phyloP scores from a whole-genome alignment of 169 alveolate species.

The Cyclospora cayetanensis region DNA sequence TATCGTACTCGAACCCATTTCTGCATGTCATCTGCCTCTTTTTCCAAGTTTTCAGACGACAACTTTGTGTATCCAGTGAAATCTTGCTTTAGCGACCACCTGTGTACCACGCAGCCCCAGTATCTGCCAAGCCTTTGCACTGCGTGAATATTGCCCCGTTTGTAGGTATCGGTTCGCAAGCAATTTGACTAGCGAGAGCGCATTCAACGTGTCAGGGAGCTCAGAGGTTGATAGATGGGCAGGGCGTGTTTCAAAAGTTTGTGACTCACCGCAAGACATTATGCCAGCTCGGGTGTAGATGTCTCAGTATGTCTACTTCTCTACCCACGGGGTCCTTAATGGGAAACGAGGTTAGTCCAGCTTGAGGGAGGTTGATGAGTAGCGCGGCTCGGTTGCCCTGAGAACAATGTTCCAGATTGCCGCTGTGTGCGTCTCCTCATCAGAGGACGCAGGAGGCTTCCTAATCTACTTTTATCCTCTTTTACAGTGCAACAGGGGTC shows the following conservation, averaged over 20 bases:
- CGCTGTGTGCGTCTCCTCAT: not conserved
- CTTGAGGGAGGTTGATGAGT: not conserved
- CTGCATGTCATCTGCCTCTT: conserved; percentile 63
- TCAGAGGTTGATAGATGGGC: too few relatives aligned
- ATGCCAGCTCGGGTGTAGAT: not conserved
- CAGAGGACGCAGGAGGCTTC: not conserved
- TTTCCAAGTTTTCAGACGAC: conserved; percentile 9
- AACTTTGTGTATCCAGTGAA: conserved; percentile 27
- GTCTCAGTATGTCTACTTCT: not conserved
- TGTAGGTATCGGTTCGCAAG: too few relatives aligned
- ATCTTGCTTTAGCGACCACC: conserved; percentile 66
- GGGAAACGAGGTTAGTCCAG: not conserved
- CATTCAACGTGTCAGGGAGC: too few relatives aligned
- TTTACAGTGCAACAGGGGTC: not conserved
- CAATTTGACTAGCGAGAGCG: too few relatives aligned
- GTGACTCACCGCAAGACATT: not conserved
- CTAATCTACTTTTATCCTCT: not conserved
- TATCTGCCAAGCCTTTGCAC: not conserved
- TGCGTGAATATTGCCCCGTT: too few relatives aligned
- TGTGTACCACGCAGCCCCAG: not conserved
- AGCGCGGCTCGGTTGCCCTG: not conserved
- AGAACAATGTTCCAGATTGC: not conserved
- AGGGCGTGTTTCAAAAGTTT: too few relatives aligned
- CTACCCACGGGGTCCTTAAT: not conserved
- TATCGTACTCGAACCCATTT: conserved; percentile 46